Evolutionary conservation across 2,329 filamentous ascomycete genomes (phyloP).

Genomic region (Colletotrichum noveboracense): DNA sequence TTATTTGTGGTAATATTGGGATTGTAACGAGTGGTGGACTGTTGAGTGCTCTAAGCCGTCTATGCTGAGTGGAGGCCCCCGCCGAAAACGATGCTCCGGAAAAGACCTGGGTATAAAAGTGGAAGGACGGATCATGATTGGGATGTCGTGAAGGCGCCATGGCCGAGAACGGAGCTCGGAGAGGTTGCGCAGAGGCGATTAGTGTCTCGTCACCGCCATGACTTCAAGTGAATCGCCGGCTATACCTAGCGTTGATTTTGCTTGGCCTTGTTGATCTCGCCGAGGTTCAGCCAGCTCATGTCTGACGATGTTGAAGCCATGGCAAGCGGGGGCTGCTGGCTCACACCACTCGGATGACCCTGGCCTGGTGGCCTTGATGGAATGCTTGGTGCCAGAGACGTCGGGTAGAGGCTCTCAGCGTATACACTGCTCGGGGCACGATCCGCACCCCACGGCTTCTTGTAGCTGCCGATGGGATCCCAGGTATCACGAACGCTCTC

Average conservation of each 20-base stretch:
- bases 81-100: conserved; percentile 23
- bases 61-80: conserved; percentile 22
- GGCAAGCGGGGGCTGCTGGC: conserved; percentile 54
- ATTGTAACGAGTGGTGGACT: conserved; percentile 20
- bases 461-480: conserved; percentile 48
- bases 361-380: conserved; percentile 31
- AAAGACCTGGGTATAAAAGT: conserved; percentile 27
- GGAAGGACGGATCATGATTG: conserved; percentile 24
- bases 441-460: conserved; percentile 54
- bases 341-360: conserved; percentile 40
- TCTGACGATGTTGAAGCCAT: conserved; percentile 62
- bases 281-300: conserved; percentile 83
- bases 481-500: conserved; percentile 65
- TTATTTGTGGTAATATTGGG: conserved; percentile 2
- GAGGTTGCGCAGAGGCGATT: conserved; percentile 8
- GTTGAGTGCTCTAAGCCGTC: conserved; percentile 23
- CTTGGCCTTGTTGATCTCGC: conserved; percentile 40
- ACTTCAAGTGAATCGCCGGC: background rate
- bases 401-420: conserved; percentile 47
- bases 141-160: conserved; percentile 22
- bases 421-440: conserved; percentile 60
- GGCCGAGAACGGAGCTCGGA: conserved; percentile 16
- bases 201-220: conserved; percentile 16
- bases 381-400: conserved; percentile 43
- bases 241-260: background rate